Percentiles rank a stretch among this genome's conserved stretches.
Conservation (phyloP, 805 yeast species). For the Wickerhamomyces ciferrii region DNA sequence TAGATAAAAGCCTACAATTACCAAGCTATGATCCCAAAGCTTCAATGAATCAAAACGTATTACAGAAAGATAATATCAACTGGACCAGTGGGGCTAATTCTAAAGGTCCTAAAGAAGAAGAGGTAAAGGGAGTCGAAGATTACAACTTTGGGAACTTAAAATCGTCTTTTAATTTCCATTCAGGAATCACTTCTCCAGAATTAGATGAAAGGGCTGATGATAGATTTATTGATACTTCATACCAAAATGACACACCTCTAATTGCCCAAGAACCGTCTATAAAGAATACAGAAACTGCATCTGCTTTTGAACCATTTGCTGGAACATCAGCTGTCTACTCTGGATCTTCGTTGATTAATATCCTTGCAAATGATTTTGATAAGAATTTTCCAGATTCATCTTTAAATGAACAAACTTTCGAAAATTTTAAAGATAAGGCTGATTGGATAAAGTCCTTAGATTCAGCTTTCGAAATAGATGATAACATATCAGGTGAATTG, state of each 20-base stretch:
- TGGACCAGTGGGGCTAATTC: no score
- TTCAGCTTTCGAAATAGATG: slow-evolving; percentile 15
- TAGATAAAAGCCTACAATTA: no score
- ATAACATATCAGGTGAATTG: slow-evolving; percentile 9
- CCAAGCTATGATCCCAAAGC: no score
- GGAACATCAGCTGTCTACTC: slow-evolving; percentile 1
- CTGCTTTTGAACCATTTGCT: neutral
- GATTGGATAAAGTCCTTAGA: slow-evolving; percentile 14
- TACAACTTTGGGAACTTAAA: neutral
- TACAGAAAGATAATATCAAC: no score
- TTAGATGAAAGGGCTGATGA: slow-evolving; percentile 1
- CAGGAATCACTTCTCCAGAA: neutral
- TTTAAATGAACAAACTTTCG: neutral
- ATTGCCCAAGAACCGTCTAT: neutral
- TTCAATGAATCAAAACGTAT: no score
- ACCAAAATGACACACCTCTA: neutral
- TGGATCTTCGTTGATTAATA: slow-evolving; percentile 5
- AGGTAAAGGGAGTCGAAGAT: neutral
- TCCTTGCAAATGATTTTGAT: slow-evolving; percentile 3
- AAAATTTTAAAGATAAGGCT: slow-evolving; percentile 4
- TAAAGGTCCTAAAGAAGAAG: neutral
- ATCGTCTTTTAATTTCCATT: neutral
- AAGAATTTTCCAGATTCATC: slow-evolving; percentile 1
- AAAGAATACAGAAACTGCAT: no score
- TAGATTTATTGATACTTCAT: neutral